Evolutionary conservation across 2,329 filamentous ascomycete genomes (phyloP), one percentile per base, ranked within the genome.

Genomic region (Epichloe amarillans): DNA sequence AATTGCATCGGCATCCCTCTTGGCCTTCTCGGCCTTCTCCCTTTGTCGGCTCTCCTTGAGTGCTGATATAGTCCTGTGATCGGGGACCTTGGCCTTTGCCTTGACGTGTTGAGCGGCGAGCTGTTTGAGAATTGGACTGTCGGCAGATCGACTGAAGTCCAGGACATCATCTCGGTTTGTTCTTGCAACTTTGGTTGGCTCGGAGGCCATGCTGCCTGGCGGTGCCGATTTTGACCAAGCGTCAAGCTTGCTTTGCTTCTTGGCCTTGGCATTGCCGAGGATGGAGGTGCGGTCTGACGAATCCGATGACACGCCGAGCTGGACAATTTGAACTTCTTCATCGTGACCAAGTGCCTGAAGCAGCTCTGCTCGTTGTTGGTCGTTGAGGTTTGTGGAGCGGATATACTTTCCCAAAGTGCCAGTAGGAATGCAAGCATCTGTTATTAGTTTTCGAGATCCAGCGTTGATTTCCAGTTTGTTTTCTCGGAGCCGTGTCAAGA

Each of bases 281-380:
- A 55, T 57, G 23, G 55, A 50, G n/a, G 43, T 58, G 55, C 52
- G 53, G 14, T 52, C 50, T 23, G 52, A 49, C 38, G 50, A 44
- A 54, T 65, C 43, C 54, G 58, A 53, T 54, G 61, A 46, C 55
- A 66, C 35, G 47, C 62, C 71, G 15, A 69, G 60, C 47, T 72
- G 66, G 19, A 75, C 64, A 39, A 77, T 70, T 53, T 76, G 69
- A 11, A 79, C 66, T 10, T 76, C 70, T 35, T 80, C 78, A 43
- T 76, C 72, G 51, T 82, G 76, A 26, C 78, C 77, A 15, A 84
- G 65, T 8, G 78, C 80, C 59, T 80, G 76, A 47, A 82, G 69
- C 37, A 97, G 72, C 66, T 95, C 87, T 11, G 90, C 91, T 57
- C 90, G 88, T 62, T 97, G 89, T 51, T 85, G 82, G 37, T 80